Conservation (phyloP, 2,329 filamentous ascomycete species). For the Apiospora koreana region DNA sequence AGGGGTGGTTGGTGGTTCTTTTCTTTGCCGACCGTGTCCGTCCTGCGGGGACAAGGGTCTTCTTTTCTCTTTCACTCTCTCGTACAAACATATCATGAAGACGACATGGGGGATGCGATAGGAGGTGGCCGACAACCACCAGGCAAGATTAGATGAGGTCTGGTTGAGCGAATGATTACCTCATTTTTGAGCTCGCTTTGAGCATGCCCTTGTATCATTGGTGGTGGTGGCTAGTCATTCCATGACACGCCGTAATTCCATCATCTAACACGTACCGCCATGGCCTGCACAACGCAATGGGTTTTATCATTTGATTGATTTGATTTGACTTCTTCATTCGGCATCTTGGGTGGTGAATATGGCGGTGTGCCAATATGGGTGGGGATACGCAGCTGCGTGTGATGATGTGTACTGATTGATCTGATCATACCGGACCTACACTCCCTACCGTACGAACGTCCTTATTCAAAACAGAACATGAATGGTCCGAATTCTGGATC, state of each 20-base stretch:
- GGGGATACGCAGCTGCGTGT: slow-evolving; percentile 8
- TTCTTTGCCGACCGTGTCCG: slow-evolving; percentile 7
- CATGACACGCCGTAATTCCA: slow-evolving; percentile 5
- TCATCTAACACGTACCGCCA: neutral
- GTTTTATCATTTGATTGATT: slow-evolving; percentile 1
- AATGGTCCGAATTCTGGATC: neutral
- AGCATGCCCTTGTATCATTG: slow-evolving; percentile 6
- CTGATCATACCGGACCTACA: slow-evolving; percentile 2
- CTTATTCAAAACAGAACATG: neutral
- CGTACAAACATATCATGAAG: neutral
- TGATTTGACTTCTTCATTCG: neutral
- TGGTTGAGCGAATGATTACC: slow-evolving; percentile 11
- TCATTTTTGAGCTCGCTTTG: slow-evolving; percentile 10
- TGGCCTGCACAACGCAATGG: neutral
- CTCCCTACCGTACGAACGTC: neutral
- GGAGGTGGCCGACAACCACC: neutral
- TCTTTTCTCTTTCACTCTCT: neutral
- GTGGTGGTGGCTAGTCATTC: neutral
- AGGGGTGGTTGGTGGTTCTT: neutral
- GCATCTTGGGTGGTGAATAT: neutral
- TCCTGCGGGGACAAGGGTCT: neutral
- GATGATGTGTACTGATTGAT: slow-evolving; percentile 9
- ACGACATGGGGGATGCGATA: slow-evolving; percentile 8
- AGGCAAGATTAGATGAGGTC: slow-evolving; percentile 4
- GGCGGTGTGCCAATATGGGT: slow-evolving; percentile 6